These are phyloP conservation scores for Linderniella brevidens DNA, from an alignment of 257 asterid genomes.

Conservation along the genomic window DNA sequence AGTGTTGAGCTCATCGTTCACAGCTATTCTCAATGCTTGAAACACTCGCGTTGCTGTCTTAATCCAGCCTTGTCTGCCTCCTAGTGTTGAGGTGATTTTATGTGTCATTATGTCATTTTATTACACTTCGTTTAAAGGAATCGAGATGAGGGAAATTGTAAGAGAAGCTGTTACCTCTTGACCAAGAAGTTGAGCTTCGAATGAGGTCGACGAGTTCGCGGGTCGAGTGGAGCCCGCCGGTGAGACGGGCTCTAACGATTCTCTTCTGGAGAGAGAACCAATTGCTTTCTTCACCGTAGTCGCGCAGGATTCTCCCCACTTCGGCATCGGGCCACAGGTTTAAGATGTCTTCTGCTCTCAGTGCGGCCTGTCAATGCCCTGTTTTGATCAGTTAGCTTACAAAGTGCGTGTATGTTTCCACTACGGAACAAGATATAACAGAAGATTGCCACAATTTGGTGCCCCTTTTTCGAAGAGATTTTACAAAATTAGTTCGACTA, in stretches of 20 bases:
- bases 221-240: slow-evolving; percentile 90
- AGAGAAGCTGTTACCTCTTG: slow-evolving; percentile 36
- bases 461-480: too few relatives aligned
- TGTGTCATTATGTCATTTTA: not conserved
- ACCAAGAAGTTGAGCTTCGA: slow-evolving; percentile 47
- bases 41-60: slow-evolving; percentile 92
- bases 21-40: slow-evolving; percentile 90
- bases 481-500: too few relatives aligned
- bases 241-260: slow-evolving; percentile 54
- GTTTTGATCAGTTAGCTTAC: slow-evolving; percentile 37
- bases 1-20: slow-evolving; percentile 77
- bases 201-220: slow-evolving; percentile 63
- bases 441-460: not conserved
- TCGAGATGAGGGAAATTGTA: not conserved
- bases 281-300: slow-evolving; percentile 93
- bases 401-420: slow-evolving; percentile 15
- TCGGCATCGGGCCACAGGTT: slow-evolving; percentile 89
- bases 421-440: not conserved
- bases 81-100: slow-evolving; percentile 19
- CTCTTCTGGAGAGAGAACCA: slow-evolving; percentile 71
- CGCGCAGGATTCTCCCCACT: slow-evolving; percentile 69
- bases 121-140: not conserved
- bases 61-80: slow-evolving; percentile 98
- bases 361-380: slow-evolving; percentile 70
- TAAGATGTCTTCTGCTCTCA: slow-evolving; percentile 84